Percentiles rank a stretch among this genome's conserved stretches.
These are phyloP conservation scores for Agrocybe praecox DNA, from an alignment of 768 basidiomycete species.

Conservation along the genomic window DNA sequence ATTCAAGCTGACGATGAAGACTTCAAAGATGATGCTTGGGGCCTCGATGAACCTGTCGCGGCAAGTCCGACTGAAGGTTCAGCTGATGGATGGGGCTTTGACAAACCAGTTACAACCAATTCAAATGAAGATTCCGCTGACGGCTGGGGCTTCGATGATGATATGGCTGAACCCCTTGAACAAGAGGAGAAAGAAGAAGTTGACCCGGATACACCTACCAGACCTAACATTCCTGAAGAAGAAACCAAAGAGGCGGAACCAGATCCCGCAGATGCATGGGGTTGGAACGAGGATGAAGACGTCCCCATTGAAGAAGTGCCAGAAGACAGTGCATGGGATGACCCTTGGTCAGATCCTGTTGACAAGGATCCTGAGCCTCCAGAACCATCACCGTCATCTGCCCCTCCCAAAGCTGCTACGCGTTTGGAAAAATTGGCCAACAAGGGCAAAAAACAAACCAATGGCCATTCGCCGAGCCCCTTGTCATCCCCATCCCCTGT, in stretches of 20 bases:
- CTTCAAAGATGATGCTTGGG: conserved; percentile 40
- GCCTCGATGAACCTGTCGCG: conserved; percentile 27
- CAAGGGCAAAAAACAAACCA: conserved; percentile 50
- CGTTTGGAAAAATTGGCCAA: conserved; percentile 55
- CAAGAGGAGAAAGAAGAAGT: conserved; percentile 7
- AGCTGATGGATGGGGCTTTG: conserved; percentile 32
- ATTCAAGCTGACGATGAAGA: conserved; percentile 30
- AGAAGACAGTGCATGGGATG: conserved; percentile 62
- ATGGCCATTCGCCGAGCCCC: conserved; percentile 28
- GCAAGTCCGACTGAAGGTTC: conserved; percentile 27
- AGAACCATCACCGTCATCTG: conserved; percentile 24
- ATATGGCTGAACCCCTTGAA: conserved; percentile 24
- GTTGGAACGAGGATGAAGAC: conserved; percentile 66
- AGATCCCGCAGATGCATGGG: conserved; percentile 70
- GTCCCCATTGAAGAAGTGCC: conserved; percentile 28
- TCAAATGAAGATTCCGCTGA: conserved; percentile 26
- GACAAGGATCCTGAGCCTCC: conserved; percentile 28
- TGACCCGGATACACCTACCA: conserved; percentile 13
- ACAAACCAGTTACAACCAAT: conserved; percentile 22
- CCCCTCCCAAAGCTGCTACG: conserved; percentile 54
- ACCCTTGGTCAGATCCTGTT: conserved; percentile 64
- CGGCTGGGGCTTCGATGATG: conserved; percentile 57
- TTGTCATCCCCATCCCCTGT: conserved; percentile 21
- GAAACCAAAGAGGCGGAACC: conserved; percentile 30
- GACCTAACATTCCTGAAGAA: conserved; percentile 8